A percentile compares a stretch with the other conserved stretches of the same genome.
Conservation (phyloP, 2,329 filamentous ascomycete species). For the Colletotrichum musicola region DNA sequence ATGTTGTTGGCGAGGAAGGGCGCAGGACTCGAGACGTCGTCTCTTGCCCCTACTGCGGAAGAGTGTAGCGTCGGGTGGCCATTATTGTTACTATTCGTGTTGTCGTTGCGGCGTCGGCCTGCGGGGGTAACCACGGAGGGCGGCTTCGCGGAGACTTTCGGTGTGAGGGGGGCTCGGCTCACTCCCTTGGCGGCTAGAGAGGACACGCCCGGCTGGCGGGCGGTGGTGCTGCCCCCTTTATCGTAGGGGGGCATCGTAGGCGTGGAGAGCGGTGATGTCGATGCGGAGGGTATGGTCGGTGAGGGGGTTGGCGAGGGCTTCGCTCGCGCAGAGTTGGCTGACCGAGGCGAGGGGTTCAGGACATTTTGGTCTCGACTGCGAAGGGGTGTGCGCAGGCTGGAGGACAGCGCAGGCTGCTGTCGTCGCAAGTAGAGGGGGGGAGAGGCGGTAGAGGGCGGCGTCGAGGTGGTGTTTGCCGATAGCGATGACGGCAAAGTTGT, state of each 20-base stretch:
- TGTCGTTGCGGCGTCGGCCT: slow-evolving; percentile 42
- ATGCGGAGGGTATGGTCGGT: slow-evolving; percentile 24
- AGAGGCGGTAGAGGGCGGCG: slow-evolving; percentile 1
- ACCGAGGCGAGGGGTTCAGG: slow-evolving; percentile 39
- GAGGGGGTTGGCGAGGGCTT: slow-evolving; percentile 36
- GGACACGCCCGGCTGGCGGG: slow-evolving; percentile 74
- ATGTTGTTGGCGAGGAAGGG: slow-evolving; percentile 70
- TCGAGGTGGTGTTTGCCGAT: not conserved
- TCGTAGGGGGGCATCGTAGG: slow-evolving; percentile 56
- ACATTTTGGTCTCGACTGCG: slow-evolving; percentile 39
- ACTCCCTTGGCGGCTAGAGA: slow-evolving; percentile 72
- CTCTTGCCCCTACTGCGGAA: slow-evolving; percentile 48
- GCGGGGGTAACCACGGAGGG: slow-evolving; percentile 58
- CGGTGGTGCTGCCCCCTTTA: slow-evolving; percentile 62
- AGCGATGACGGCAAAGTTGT: slow-evolving; percentile 18
- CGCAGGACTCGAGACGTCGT: slow-evolving; percentile 66
- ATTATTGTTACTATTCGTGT: slow-evolving; percentile 37
- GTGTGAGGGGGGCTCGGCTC: slow-evolving; percentile 63
- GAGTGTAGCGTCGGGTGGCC: slow-evolving; percentile 45
- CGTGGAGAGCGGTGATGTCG: slow-evolving; percentile 20
- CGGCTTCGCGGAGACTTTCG: slow-evolving; percentile 65
- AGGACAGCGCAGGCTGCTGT: slow-evolving; percentile 36
- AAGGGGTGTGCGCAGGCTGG: slow-evolving; percentile 37
- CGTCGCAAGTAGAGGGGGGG: slow-evolving; percentile 25
- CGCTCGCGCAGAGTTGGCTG: slow-evolving; percentile 33